A percentile compares a stretch with the other conserved stretches of the same genome.
Evolutionary conservation across 179 eudicot genomes (phyloP).

Genomic region (Patellifolia procumbens): DNA sequence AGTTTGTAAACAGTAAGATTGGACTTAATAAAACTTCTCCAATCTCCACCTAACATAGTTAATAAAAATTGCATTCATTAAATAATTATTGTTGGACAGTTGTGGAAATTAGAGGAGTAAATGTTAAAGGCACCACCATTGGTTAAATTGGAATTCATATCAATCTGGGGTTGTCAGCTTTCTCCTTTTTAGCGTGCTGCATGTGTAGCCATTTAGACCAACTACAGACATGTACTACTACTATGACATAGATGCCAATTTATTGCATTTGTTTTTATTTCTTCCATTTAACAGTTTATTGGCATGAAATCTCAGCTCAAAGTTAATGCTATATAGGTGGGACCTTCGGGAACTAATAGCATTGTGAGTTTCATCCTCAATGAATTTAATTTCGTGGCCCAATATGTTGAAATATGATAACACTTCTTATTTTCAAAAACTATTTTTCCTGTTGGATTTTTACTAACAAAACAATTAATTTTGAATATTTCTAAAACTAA

Average conservation of each 20-base stretch:
- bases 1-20: background rate
- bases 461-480: too few relatives aligned
- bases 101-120: constrained; percentile 5
- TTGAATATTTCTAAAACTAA: too few relatives aligned
- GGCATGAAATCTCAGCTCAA: constrained; percentile 18
- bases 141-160: background rate
- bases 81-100: constrained; percentile 13
- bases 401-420: too few relatives aligned
- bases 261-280: constrained; percentile 13
- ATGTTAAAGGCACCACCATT: background rate
- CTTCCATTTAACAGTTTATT: background rate
- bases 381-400: background rate
- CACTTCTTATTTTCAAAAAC: too few relatives aligned
- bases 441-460: too few relatives aligned
- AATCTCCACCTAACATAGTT: constrained; percentile 11
- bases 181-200: constrained; percentile 10
- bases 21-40: background rate
- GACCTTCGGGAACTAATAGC: background rate
- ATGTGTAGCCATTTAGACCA: constrained; percentile 21
- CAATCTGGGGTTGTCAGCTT: constrained; percentile 15
- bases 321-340: constrained; percentile 14
- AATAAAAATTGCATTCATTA: constrained; percentile 18
- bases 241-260: background rate
- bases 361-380: background rate
- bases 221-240: background rate